Percentiles rank a stretch among this genome's conserved stretches.
Evolutionary conservation across 148 eudicot genomes (phyloP).

Genomic region (Chenopodium formosanum): DNA sequence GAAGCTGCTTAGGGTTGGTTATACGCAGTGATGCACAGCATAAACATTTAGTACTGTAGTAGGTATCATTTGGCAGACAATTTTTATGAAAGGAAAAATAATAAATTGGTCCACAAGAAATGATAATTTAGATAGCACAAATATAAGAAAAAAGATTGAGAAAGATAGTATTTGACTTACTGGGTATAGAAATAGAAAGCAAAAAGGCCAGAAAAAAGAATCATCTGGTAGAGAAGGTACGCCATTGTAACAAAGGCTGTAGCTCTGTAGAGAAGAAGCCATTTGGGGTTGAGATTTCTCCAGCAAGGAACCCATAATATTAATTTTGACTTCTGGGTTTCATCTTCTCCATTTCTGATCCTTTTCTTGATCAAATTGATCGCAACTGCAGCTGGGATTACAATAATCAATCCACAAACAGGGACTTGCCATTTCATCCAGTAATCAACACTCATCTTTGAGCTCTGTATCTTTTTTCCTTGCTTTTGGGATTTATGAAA

Average conservation of each 20-base stretch:
- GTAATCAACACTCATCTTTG: constrained; percentile 42
- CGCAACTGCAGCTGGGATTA: constrained; percentile 42
- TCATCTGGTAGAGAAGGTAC: constrained; percentile 47
- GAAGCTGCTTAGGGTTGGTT: too few species aligned
- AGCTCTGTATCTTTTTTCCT: constrained; percentile 12
- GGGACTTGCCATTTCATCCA: constrained; percentile 76
- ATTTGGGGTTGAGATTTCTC: constrained; percentile 58
- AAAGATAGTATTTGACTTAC: constrained; percentile 31
- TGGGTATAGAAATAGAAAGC: constrained; percentile 89
- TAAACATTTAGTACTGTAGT: too few species aligned
- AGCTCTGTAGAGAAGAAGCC: constrained; percentile 66
- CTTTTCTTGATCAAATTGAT: constrained; percentile 29
- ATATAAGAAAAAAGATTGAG: background rate
- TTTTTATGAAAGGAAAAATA: too few species aligned
- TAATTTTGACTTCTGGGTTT: constrained; percentile 6
- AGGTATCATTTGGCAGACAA: too few species aligned
- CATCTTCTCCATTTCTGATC: background rate
- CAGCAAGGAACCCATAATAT: constrained; percentile 76
- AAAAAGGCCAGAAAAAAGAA: constrained; percentile 41
- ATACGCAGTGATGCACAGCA: background rate
- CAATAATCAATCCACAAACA: constrained; percentile 55
- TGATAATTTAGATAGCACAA: background rate
- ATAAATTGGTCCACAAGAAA: too few species aligned
- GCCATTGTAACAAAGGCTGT: constrained; percentile 55
- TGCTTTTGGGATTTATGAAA: background rate